Base-by-base conservation (phyloP, 2,329 filamentous ascomycete genomes). In the Tolypocladium sp. region DNA sequence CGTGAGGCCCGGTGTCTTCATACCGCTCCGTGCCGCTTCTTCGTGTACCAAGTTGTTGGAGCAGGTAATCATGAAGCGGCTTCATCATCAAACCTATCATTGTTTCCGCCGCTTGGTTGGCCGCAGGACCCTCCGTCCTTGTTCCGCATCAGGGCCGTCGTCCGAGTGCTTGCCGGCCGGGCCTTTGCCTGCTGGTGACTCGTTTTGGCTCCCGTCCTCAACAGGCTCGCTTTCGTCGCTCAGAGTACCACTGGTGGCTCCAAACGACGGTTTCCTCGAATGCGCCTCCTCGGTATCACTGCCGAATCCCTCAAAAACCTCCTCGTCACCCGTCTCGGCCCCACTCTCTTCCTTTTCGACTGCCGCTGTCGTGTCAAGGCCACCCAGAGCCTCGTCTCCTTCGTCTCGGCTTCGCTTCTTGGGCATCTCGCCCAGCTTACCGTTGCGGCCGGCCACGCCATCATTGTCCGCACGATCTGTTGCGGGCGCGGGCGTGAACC, bases 401-500 rank as follows among this genome's bases (percentile, higher is more conserved):
- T 85, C 83, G 22, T 85, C 83, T 20, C 78, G 76, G 66, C 87
- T 87, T 67, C 93, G 89, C 76, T 95, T 90, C 74, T 86, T 88
- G 49, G 84, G 85, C 87, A 96, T 96, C 74, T 97, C 91, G 22
- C 92, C 92, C 0, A 96, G 78, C 65, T 85, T 83, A 15, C 92
- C 92, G 61, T 89, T 83, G 54, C 92, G 84, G 6, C 90, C 90
- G 62, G 87, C 84, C n/a, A 87, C 75, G 42, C 73, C 76, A 38
- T 77, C 76, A 13, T 75, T 75, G 17, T 76, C 78, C 38, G 81
- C 81, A 8, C 77, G 77, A 12, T 83, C 81, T 3, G 77, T 76
- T 17, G 76, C 78, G 2, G 92, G 91, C 12, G 92, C 87, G 10
- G 91, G 86, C 0, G 90, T 94, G 70, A 92, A 99, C 94, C 95